Conservation (phyloP, 1,284 basidiomycete genomes). For the Prillingera fragicola region DNA sequence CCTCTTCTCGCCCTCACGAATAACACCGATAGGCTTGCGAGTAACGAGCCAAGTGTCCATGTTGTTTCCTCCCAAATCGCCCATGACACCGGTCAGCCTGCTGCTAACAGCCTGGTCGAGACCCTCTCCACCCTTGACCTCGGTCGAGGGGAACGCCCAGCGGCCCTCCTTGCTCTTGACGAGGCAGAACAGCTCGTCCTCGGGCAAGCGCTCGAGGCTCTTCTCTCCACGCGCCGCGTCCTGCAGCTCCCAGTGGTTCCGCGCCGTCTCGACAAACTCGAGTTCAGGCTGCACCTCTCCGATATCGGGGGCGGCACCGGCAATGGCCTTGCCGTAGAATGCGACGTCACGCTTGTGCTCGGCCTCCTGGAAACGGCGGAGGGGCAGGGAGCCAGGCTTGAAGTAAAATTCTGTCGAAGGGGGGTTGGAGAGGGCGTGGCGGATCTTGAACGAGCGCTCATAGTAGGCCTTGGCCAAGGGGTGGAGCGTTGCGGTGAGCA, state of each 20-base stretch:
- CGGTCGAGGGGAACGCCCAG: constrained; percentile 67
- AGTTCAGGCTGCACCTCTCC: constrained; percentile 54
- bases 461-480: constrained; percentile 80
- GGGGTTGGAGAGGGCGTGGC: constrained; percentile 80
- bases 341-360: constrained; percentile 63
- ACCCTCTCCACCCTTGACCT: constrained; percentile 29
- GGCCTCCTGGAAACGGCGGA: constrained; percentile 70
- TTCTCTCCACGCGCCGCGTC: constrained; percentile 53
- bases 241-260: constrained; percentile 34
- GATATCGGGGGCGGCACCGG: constrained; percentile 57
- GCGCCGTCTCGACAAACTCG: constrained; percentile 21
- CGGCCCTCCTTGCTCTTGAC: constrained; percentile 56
- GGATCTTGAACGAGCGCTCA: constrained; percentile 75
- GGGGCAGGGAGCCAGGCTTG: constrained; percentile 81
- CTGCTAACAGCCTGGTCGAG: constrained; percentile 38
- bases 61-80: constrained; percentile 31
- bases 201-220: constrained; percentile 73
- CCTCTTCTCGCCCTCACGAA: constrained; percentile 27
- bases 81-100: constrained; percentile 31
- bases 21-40: constrained; percentile 43
- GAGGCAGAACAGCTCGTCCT: constrained; percentile 80
- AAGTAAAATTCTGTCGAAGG: constrained; percentile 91
- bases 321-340: constrained; percentile 59
- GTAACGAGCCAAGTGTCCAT: constrained; percentile 48
- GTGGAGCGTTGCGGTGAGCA: constrained; percentile 69